Base-by-base conservation (phyloP, 2,329 filamentous ascomycete genomes). In the Simplicillium sp. region DNA sequence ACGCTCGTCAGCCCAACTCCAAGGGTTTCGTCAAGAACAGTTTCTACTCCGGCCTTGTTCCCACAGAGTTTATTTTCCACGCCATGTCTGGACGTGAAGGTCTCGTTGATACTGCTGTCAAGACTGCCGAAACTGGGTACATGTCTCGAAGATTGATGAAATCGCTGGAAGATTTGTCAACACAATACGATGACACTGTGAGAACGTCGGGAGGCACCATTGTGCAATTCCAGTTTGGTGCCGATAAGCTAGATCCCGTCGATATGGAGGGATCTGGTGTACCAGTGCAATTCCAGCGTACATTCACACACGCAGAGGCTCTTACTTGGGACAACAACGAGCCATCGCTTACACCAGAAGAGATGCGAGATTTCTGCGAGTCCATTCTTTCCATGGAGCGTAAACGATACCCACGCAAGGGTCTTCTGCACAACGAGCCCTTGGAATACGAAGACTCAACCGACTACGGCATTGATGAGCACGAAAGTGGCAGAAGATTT, bases 71-170 rank as follows among this genome's bases (percentile, higher is more conserved):
- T 61, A 76, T 97, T 43, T 97, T 98, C 65, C 92, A 98, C 75
- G 92, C 92, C 50, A 96, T 97, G 67, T 95, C 88, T 54, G 92
- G 92, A 53, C 85, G 92, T 79, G 92, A 97, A 77, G 92, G 92
- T 78, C 69, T 98, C 50, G 89, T 98, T 55, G 92, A 98, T 75
- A 98, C 92, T 2, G 92, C 92, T 46, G 92, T 97, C 66, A 98
- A 98, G 69, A 98, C 92, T 40, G 92, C 92, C 40, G 92, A 98
- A 62, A 98, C 92, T 11, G 92, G 92, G 48, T 98, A 98, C 66
- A 98, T 98, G 92, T 97, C 90, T 47, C 82, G 92, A 65, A 82
- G 92, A 51, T 62, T 98, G 57, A 98, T 98, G 90, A 98, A 98
- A 64, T 95, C 87, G 3, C 66, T 98, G 37, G 92, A 98, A 58